These are phyloP conservation scores for Tetragonia tetragonoides DNA, from an alignment of 148 eudicot species.

Conservation along the genomic window DNA sequence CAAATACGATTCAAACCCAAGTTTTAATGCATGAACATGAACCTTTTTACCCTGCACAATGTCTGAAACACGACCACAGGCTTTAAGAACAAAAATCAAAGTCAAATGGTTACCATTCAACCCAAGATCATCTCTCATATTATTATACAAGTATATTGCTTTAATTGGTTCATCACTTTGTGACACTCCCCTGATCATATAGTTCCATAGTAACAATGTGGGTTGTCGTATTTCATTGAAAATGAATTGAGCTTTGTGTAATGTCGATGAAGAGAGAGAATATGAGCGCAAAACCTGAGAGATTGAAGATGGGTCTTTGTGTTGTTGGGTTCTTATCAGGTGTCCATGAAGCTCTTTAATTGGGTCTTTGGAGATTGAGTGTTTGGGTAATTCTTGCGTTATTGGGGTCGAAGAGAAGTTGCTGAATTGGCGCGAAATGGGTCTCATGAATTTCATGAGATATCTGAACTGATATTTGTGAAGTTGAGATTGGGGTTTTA, in stretches of 20 bases:
- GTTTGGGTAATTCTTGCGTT: constrained; percentile 7
- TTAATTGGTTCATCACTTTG: constrained; percentile 41
- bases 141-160: constrained; percentile 39
- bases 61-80: constrained; percentile 47
- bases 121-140: constrained; percentile 42
- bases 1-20: constrained; percentile 54
- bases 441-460: constrained; percentile 32
- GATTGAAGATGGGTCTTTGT: constrained; percentile 43
- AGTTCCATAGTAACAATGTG: constrained; percentile 47
- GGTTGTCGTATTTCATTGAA: constrained; percentile 44
- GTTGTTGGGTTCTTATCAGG: constrained; percentile 45
- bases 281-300: constrained; percentile 48
- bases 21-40: constrained; percentile 46
- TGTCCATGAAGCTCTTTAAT: constrained; percentile 59
- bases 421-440: constrained; percentile 32
- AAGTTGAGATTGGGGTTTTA: too few relatives aligned
- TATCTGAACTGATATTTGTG: background rate
- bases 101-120: constrained; percentile 53
- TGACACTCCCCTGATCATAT: constrained; percentile 45
- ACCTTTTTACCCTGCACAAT: constrained; percentile 40
- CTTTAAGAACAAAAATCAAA: constrained; percentile 50
- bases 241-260: constrained; percentile 48
- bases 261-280: constrained; percentile 38
- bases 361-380: constrained; percentile 26
- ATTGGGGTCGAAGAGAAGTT: constrained; percentile 13